Evolutionary conservation across 345 rosid species (phyloP).

Genomic region (Dipteronia dyeriana): DNA sequence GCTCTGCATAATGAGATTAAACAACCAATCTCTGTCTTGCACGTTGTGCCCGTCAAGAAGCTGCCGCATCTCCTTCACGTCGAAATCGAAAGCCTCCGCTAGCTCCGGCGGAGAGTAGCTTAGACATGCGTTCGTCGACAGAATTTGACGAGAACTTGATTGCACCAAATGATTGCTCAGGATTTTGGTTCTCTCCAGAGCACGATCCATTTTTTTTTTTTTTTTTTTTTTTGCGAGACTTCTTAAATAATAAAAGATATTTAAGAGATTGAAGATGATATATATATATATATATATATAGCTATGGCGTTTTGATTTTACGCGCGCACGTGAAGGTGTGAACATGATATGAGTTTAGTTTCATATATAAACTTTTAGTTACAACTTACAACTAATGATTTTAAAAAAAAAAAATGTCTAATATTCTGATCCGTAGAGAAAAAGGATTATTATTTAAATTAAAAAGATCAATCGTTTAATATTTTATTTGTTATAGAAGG

Average conservation of each 20-base stretch:
- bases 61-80: constrained; percentile 62
- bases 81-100: constrained; percentile 50
- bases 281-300: no score
- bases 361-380: no score
- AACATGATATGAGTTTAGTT: background rate
- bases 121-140: constrained; percentile 51
- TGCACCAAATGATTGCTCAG: constrained; percentile 59
- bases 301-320: background rate
- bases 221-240: background rate
- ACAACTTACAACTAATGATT: no score
- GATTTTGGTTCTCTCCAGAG: constrained; percentile 48
- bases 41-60: constrained; percentile 70
- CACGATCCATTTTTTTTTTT: constrained; percentile 43
- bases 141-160: constrained; percentile 25
- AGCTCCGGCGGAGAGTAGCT: constrained; percentile 72
- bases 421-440: no score
- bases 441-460: no score
- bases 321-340: background rate
- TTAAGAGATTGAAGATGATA: background rate
- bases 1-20: constrained; percentile 65
- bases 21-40: constrained; percentile 79
- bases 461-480: no score
- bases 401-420: no score
- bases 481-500: no score
- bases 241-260: background rate